Conservation (phyloP, 2,329 filamentous ascomycete species). For the Chaetomiaceae sp. region DNA sequence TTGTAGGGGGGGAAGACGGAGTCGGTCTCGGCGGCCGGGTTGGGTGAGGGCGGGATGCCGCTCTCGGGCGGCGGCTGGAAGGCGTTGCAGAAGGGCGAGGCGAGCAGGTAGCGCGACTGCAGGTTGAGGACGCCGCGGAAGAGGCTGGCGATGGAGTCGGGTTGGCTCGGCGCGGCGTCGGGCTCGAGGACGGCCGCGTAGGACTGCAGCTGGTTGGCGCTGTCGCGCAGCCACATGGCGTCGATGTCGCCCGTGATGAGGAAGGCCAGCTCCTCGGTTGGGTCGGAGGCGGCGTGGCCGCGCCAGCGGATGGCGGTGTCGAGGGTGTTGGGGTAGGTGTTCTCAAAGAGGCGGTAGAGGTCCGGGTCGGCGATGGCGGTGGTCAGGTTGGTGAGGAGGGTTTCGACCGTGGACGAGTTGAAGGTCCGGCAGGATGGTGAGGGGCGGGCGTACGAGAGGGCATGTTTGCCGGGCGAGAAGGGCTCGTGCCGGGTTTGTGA, state of each 20-base stretch:
- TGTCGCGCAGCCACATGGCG: slow-evolving; percentile 38
- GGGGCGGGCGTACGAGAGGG: slow-evolving; percentile 77
- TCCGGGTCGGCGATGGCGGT: slow-evolving; percentile 70
- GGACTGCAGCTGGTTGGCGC: slow-evolving; percentile 66
- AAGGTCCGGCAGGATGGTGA: slow-evolving; percentile 74
- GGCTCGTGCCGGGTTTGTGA: slow-evolving; percentile 60
- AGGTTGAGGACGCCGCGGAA: slow-evolving; percentile 74
- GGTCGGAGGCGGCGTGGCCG: slow-evolving; percentile 52
- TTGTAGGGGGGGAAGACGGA: slow-evolving; percentile 61
- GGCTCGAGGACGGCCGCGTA: slow-evolving; percentile 60
- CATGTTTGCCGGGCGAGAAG: slow-evolving; percentile 69
- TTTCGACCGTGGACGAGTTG: slow-evolving; percentile 69
- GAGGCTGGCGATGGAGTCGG: slow-evolving; percentile 59
- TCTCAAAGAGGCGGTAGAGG: slow-evolving; percentile 65
- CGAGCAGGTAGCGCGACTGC: slow-evolving; percentile 65
- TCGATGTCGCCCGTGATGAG: slow-evolving; percentile 54
- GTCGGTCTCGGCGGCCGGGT: slow-evolving; percentile 58
- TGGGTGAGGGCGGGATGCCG: slow-evolving; percentile 53
- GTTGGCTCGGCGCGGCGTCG: slow-evolving; percentile 22
- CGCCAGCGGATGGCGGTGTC: slow-evolving; percentile 70
- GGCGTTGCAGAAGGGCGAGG: slow-evolving; percentile 82
- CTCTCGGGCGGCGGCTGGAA: slow-evolving; percentile 85
- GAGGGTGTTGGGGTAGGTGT: slow-evolving; percentile 70
- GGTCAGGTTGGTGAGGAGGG: slow-evolving; percentile 67
- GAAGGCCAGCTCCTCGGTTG: slow-evolving; percentile 60